Evolutionary conservation across 2,329 filamentous ascomycete genomes (phyloP).

Genomic region (Torrubiellomyces zombiae): DNA sequence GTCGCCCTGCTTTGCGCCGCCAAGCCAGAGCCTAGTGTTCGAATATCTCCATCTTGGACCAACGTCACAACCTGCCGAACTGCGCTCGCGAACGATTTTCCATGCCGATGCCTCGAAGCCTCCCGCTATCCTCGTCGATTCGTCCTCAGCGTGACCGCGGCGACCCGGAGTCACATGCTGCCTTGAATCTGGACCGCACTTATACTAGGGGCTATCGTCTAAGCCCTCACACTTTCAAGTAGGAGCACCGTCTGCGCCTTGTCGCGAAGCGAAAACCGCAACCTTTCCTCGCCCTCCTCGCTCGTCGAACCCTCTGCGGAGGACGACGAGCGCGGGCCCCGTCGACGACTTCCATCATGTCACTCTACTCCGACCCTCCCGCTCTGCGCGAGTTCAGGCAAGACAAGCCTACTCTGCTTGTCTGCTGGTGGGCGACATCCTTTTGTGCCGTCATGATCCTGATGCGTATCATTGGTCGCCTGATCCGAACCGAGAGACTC

Average conservation of each 20-base stretch:
- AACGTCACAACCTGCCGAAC: no score
- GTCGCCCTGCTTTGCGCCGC: no score
- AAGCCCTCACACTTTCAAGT: no score
- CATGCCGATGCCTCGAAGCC: constrained; percentile 5
- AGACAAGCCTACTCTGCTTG: constrained; percentile 82
- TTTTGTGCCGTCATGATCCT: constrained; percentile 75
- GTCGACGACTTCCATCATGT: constrained; percentile 26
- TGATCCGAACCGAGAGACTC: constrained; percentile 68
- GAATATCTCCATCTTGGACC: no score
- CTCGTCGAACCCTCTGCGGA: constrained; percentile 43
- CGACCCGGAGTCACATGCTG: constrained; percentile 4
- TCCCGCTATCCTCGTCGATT: constrained; percentile 2
- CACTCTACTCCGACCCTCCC: constrained; percentile 40
- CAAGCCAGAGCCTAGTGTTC: no score
- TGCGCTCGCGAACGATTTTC: no score
- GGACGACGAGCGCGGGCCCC: constrained; percentile 42
- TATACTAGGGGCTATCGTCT: no score
- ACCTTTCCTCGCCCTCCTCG: constrained; percentile 14
- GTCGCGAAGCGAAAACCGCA: background rate
- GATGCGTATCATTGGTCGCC: constrained; percentile 66
- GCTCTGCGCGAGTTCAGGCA: constrained; percentile 26
- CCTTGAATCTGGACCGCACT: no score
- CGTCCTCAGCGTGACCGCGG: constrained; percentile 3
- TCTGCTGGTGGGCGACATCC: constrained; percentile 88
- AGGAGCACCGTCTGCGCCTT: no score